Evolutionary conservation across 768 basidiomycete species (phyloP).

Genomic region (Tricholoma furcatifolium): DNA sequence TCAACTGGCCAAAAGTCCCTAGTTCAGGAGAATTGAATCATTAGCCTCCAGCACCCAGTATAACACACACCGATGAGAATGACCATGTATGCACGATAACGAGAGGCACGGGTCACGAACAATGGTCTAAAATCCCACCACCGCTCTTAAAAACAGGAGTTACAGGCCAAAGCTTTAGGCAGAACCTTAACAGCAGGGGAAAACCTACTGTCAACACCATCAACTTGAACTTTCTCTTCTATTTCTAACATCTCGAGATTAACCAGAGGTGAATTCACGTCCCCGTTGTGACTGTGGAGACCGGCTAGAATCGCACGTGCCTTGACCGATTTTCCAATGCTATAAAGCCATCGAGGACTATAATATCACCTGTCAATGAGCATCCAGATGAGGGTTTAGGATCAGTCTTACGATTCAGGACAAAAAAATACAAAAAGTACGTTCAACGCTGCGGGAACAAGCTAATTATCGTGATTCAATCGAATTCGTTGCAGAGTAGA

Average conservation of each 20-base stretch:
- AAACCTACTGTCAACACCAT: slow-evolving; percentile 43
- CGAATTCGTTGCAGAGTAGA: background rate
- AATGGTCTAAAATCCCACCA: slow-evolving; percentile 59
- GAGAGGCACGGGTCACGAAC: slow-evolving; percentile 43
- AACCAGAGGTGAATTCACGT: slow-evolving; percentile 49
- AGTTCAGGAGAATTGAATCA: background rate
- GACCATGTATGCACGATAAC: slow-evolving; percentile 50
- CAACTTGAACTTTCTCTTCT: slow-evolving; percentile 46
- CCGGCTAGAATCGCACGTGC: slow-evolving; percentile 45
- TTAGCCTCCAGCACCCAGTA: background rate
- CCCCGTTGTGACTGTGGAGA: slow-evolving; percentile 45
- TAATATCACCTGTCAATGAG: background rate
- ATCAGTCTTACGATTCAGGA: slow-evolving; percentile 45
- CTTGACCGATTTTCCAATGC: slow-evolving; percentile 39
- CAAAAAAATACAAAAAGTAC: slow-evolving; percentile 44
- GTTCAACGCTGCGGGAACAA: slow-evolving; percentile 47
- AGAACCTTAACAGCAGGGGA: background rate
- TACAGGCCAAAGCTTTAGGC: background rate
- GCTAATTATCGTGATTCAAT: slow-evolving; percentile 18
- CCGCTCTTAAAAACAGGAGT: slow-evolving; percentile 25
- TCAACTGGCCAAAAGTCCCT: slow-evolving; percentile 40
- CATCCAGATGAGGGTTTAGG: background rate
- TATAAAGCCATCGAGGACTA: slow-evolving; percentile 54
- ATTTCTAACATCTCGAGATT: slow-evolving; percentile 53
- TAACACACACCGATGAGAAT: slow-evolving; percentile 41